Evolutionary conservation across 805 yeast genomes (phyloP).

Genomic region (Yarrowia sp.): DNA sequence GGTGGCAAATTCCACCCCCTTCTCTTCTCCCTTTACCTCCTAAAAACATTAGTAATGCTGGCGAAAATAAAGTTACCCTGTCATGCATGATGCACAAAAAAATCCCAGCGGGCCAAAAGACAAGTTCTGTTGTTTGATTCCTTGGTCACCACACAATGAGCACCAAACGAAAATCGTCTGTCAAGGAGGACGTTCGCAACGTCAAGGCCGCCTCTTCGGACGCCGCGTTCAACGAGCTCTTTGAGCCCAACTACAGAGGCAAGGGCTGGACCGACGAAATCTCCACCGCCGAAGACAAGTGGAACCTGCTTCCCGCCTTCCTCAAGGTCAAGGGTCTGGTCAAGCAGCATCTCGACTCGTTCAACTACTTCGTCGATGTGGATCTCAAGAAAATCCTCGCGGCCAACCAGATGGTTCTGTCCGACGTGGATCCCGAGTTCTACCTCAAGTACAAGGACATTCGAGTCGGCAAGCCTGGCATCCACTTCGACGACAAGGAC

Average conservation of each 20-base stretch:
- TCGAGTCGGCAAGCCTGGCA: slow-evolving; percentile 65
- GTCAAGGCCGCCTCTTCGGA: slow-evolving; percentile 27
- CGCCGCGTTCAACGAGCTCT: slow-evolving; percentile 59
- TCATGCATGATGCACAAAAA: slow-evolving; percentile 24
- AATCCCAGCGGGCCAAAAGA: slow-evolving; percentile 4
- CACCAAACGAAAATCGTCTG: slow-evolving; percentile 11
- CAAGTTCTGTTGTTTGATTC: background rate
- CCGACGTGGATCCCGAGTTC: slow-evolving; percentile 97
- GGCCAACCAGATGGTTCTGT: slow-evolving; percentile 84
- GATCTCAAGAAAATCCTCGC: slow-evolving; percentile 88
- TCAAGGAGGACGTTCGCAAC: background rate
- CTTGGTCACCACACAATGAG: slow-evolving; percentile 7
- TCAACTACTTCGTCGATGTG: slow-evolving; percentile 90
- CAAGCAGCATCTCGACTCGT: slow-evolving; percentile 97
- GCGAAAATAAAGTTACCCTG: slow-evolving; percentile 2
- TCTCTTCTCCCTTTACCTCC: background rate
- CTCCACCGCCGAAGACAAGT: slow-evolving; percentile 82
- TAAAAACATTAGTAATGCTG: background rate
- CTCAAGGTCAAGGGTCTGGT: slow-evolving; percentile 93
- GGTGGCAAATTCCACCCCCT: background rate
- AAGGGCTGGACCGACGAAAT: slow-evolving; percentile 83
- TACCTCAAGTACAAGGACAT: slow-evolving; percentile 90
- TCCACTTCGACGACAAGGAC: slow-evolving; percentile 31
- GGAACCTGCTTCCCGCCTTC: slow-evolving; percentile 96
- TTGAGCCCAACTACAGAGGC: slow-evolving; percentile 82